Conservation (phyloP, 2,329 filamentous ascomycete genomes). For the Microsporum canis region DNA sequence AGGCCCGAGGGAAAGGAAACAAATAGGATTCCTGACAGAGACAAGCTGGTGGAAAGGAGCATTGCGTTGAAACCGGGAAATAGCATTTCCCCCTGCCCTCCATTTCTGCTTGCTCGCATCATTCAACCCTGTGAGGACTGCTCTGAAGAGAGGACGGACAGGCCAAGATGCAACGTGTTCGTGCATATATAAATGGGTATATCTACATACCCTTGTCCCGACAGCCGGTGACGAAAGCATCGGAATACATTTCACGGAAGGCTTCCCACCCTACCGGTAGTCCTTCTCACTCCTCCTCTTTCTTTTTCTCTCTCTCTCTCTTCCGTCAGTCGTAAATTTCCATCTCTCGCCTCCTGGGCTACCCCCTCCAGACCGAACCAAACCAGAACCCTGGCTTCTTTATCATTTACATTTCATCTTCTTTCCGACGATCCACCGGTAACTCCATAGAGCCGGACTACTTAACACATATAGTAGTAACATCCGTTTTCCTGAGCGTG, state of each 20-base stretch:
- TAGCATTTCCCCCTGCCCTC: background rate
- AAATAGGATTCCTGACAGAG: background rate
- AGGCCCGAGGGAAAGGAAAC: background rate
- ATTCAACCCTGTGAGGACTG: background rate
- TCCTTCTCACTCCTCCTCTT: background rate
- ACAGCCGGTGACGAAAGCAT: background rate
- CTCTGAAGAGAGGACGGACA: background rate
- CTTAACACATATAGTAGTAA: background rate
- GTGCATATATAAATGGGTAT: constrained; percentile 5
- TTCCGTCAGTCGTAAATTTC: background rate
- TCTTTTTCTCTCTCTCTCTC: background rate
- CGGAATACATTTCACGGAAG: background rate
- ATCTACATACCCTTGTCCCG: background rate
- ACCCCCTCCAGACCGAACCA: background rate
- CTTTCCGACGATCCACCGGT: background rate
- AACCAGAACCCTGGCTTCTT: background rate
- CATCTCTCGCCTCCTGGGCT: background rate
- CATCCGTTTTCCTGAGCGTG: background rate
- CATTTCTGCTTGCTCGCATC: background rate
- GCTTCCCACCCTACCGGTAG: background rate
- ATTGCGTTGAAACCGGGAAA: background rate
- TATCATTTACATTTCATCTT: constrained; percentile 1
- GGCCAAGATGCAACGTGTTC: constrained; percentile 3
- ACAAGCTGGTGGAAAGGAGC: background rate
- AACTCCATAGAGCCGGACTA: background rate